These are phyloP conservation scores for Cadophora luteo-olivacea DNA, from an alignment of 2,329 filamentous ascomycete species.

Conservation along the genomic window DNA sequence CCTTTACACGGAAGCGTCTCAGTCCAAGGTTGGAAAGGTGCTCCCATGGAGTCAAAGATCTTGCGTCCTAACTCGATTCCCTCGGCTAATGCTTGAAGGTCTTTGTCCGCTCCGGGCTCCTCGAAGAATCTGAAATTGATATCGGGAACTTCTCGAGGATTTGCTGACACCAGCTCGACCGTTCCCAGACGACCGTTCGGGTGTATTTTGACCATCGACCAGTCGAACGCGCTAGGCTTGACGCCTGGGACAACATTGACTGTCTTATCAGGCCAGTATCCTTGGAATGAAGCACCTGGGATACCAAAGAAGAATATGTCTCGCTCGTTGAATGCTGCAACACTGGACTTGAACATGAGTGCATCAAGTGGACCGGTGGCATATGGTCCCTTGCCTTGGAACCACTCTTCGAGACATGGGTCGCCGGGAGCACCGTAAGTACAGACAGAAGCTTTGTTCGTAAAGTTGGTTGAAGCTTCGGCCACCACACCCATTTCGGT, in stretches of 20 bases:
- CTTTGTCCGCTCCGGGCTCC: constrained; percentile 46
- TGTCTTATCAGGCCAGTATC: constrained; percentile 42
- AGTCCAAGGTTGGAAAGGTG: constrained; percentile 49
- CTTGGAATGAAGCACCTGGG: constrained; percentile 46
- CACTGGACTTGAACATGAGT: constrained; percentile 37
- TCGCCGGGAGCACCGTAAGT: constrained; percentile 46
- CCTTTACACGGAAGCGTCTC: constrained; percentile 45
- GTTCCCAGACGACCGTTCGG: constrained; percentile 53
- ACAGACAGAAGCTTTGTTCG: constrained; percentile 45
- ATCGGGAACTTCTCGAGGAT: constrained; percentile 68
- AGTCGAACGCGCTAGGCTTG: constrained; percentile 1
- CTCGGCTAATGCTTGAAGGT: constrained; percentile 51
- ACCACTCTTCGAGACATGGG: constrained; percentile 46
- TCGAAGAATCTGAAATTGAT: constrained; percentile 67
- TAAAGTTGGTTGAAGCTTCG: constrained; percentile 47
- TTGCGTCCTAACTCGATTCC: constrained; percentile 43
- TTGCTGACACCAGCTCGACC: constrained; percentile 63
- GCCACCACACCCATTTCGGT: constrained; percentile 57
- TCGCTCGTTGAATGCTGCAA: constrained; percentile 48
- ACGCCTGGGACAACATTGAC: constrained; percentile 3
- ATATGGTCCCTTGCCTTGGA: constrained; percentile 32
- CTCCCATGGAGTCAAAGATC: constrained; percentile 52
- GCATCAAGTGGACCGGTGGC: constrained; percentile 60
- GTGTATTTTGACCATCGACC: constrained; percentile 38
- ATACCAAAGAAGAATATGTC: constrained; percentile 45